These are phyloP conservation scores for Cutaneotrichosporon sp. DNA, from an alignment of 1,284 basidiomycete species.

Conservation along the genomic window DNA sequence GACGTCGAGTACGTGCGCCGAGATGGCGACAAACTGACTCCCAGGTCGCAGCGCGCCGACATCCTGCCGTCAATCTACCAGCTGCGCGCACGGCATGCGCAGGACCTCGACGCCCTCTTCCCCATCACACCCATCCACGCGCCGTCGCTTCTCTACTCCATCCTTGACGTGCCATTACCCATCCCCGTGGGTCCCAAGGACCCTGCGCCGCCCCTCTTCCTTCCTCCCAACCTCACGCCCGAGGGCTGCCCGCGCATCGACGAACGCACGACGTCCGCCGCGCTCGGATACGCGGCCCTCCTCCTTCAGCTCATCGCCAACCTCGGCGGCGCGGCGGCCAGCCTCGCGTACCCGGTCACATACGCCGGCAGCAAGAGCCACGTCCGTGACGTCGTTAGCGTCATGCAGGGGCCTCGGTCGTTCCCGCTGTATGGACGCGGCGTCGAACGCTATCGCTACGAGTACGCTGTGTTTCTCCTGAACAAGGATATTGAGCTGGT, in stretches of 20 bases:
- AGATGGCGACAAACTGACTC: slow-evolving; percentile 1
- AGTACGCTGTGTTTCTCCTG: slow-evolving; percentile 92
- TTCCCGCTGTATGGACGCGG: slow-evolving; percentile 91
- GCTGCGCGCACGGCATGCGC: slow-evolving; percentile 63
- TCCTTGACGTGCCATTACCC: slow-evolving; percentile 74
- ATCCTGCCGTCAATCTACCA: slow-evolving; percentile 54
- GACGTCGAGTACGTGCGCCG: slow-evolving; percentile 25
- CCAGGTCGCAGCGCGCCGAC: slow-evolving; percentile 46
- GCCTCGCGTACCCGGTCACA: slow-evolving; percentile 81
- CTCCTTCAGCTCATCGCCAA: slow-evolving; percentile 70
- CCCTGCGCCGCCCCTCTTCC: slow-evolving; percentile 72
- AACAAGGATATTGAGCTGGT: slow-evolving; percentile 98
- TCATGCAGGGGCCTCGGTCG: slow-evolving; percentile 86
- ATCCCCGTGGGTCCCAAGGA: slow-evolving; percentile 70
- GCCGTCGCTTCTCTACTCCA: slow-evolving; percentile 74
- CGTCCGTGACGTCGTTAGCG: slow-evolving; percentile 82
- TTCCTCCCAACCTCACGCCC: slow-evolving; percentile 55
- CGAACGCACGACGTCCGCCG: slow-evolving; percentile 76
- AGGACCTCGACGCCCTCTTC: slow-evolving; percentile 72
- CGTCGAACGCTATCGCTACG: slow-evolving; percentile 92
- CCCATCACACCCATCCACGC: slow-evolving; percentile 79
- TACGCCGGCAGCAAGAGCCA: slow-evolving; percentile 80
- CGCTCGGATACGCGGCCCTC: slow-evolving; percentile 81
- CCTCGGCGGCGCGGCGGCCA: slow-evolving; percentile 55
- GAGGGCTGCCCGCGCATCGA: slow-evolving; percentile 55